These are phyloP conservation scores for Termitomyces sp. DNA, from an alignment of 768 basidiomycete species.

Conservation along the genomic window DNA sequence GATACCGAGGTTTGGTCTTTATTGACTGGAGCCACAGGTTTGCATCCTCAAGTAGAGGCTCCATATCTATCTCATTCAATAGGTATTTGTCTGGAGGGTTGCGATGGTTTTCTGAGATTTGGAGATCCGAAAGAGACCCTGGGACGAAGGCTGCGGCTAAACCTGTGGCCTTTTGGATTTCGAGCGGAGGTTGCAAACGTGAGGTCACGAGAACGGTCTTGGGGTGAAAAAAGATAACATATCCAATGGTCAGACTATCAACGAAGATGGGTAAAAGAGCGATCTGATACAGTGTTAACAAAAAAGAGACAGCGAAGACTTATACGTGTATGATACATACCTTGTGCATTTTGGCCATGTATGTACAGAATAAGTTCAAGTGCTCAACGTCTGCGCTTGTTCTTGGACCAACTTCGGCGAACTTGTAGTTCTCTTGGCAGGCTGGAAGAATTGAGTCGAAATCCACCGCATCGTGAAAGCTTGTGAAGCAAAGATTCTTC, in stretches of 20 bases:
- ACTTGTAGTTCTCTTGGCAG: conserved; percentile 46
- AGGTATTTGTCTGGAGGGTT: conserved; percentile 9
- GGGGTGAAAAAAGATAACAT: conserved; percentile 48
- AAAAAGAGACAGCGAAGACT: background rate
- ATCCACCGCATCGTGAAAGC: conserved; percentile 43
- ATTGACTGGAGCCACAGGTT: conserved; percentile 17
- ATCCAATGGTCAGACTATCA: conserved; percentile 40
- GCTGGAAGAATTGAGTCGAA: conserved; percentile 40
- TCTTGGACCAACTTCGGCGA: conserved; percentile 40
- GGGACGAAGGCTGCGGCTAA: conserved; percentile 42
- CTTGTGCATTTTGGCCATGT: conserved; percentile 42
- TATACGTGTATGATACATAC: conserved; percentile 25
- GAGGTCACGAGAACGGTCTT: conserved; percentile 25
- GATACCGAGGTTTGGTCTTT: conserved; percentile 21
- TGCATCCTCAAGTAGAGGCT: conserved; percentile 10
- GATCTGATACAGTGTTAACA: conserved; percentile 29
- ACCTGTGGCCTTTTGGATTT: conserved; percentile 20
- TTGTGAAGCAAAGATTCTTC: conserved; percentile 37
- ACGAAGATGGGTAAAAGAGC: conserved; percentile 40
- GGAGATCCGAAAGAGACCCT: conserved; percentile 27
- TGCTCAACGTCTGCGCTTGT: conserved; percentile 31
- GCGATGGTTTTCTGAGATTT: conserved; percentile 22
- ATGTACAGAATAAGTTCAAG: conserved; percentile 34
- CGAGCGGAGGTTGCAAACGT: conserved; percentile 34
- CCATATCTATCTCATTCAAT: conserved; percentile 9